Evolutionary conservation across 805 yeast species (phyloP), one percentile per base, ranked within the genome.

Genomic region (Candida yuanshanica): DNA sequence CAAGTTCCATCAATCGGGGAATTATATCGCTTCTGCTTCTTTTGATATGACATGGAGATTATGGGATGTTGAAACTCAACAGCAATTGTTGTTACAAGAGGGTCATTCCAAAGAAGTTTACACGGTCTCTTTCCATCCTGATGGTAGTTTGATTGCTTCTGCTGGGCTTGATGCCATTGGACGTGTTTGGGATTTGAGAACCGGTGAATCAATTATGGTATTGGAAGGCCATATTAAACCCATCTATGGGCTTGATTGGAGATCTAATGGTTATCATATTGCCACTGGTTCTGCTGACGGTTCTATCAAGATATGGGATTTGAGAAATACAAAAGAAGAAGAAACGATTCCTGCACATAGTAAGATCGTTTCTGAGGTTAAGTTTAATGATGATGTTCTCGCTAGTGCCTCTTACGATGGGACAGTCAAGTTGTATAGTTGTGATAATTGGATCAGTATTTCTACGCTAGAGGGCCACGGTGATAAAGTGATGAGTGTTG

Each of bases 211-310:
- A 0, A 70, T 85, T 2, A 68, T 75, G 57, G 60, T 69, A 9
- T 59, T 88, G 4, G 66, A 70, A 22, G 85, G 85, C 1, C 98
- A 93, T 60, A 72, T 76, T 7, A 74, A 78, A 44, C 88, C 86
- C 0, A 75, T 91, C 1, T 78, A 85, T 58, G 65, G 81, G 1
- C 56, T 81, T 34, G 87, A 76, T 48, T 91, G 95, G 84, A 69
- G 90, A 4, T 70, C 74, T 1, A 81, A 85, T 60, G 95, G 96
- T 1, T 72, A 72, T 50, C 81, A 81, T 38, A 52, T 88, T 4
- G 89, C 89, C 3, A 81, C 91, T 0, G 97, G 90, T 3, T 79
- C 95, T 43, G 91, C 83, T 0, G 98, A 91, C 62, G 79, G 88
- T 23, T 64, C 78, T 2, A 72, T 88, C 9, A 83, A 83, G 52